Base-by-base conservation (phyloP, 208 protist genomes). In the Acanthamoeba sp. region DNA sequence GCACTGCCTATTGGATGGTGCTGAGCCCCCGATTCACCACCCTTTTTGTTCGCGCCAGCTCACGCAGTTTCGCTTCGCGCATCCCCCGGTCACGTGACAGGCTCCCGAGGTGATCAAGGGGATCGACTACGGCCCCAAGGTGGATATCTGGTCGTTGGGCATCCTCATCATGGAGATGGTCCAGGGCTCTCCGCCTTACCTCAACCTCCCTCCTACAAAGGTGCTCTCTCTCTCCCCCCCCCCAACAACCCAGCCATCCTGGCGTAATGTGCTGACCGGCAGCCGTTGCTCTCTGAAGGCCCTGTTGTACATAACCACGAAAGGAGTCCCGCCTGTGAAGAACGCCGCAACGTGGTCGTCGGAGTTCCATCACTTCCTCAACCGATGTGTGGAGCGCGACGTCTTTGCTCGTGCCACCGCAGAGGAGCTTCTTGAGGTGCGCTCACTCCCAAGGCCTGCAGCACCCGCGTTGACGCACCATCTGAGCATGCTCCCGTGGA, bases 1-100 rank as follows among this genome's bases (percentile, higher is more conserved):
- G 97, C 20, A 98, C 97, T 6, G 95, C 97, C 10, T 97, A 97
- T 62, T 98, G 97, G 97, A 98, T 98, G 97, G 95, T 96, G 42
- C 93, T 91, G 1, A 45, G 1, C n/a, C 20, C 16, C 34, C 29
- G 6, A 27, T 80, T 80, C 6, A 80, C 24, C 40, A 0, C 40
- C 24, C 38, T 91, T 71, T 24, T 50, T 52, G 50, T 38, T 93
- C 34, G 3, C 29, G 34, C 10, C 38, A 66, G 38, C 38, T 55
- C 0, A 18, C 88, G 95, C n/a, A 42, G 50, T 84, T 38, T 62
- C 52, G 9, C 50, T 20, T 92, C 5, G 27, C 62, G 16, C 52
- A 34, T n/a, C 87, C 9, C 7, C 5, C 6, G 10, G 6, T 14
- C 34, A 66, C 6, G 9, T 22, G 22, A 7, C 50, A 95, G 82